Conservation (phyloP, 2,329 filamentous ascomycete genomes). For the Colletotrichum sp. region DNA sequence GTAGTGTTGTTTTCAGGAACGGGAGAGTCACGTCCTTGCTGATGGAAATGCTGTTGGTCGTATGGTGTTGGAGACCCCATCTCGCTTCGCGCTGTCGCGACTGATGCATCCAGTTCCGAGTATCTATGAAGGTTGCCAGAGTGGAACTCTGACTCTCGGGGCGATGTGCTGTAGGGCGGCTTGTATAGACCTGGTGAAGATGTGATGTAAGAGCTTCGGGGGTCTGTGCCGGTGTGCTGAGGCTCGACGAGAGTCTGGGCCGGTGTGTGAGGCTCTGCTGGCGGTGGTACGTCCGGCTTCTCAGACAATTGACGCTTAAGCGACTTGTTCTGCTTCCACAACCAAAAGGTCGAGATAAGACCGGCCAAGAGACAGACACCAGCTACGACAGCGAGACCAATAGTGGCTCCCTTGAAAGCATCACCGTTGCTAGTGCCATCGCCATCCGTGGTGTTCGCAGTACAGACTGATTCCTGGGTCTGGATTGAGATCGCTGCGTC, state of each 20-base stretch:
- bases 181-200: slow-evolving; percentile 8
- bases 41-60: background rate
- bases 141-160: slow-evolving; percentile 13
- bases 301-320: slow-evolving; percentile 21
- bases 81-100: slow-evolving; percentile 14
- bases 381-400: slow-evolving; percentile 27
- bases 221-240: background rate
- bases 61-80: slow-evolving; percentile 17
- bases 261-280: background rate
- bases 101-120: slow-evolving; percentile 27
- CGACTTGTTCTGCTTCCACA: slow-evolving; percentile 25
- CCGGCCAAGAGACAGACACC: slow-evolving; percentile 24
- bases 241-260: background rate
- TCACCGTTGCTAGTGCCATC: slow-evolving; percentile 3
- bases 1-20: background rate
- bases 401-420: slow-evolving; percentile 27
- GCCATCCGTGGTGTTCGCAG: background rate
- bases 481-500: slow-evolving; percentile 25
- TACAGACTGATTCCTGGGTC: slow-evolving; percentile 25
- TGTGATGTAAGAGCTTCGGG: background rate
- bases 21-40: slow-evolving; percentile 5
- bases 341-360: slow-evolving; percentile 21
- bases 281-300: background rate
- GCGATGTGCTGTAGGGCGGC: background rate
- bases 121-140: slow-evolving; percentile 17